Evolutionary conservation across 2,329 filamentous ascomycete genomes (phyloP).

Genomic region (Colletotrichum sp.): DNA sequence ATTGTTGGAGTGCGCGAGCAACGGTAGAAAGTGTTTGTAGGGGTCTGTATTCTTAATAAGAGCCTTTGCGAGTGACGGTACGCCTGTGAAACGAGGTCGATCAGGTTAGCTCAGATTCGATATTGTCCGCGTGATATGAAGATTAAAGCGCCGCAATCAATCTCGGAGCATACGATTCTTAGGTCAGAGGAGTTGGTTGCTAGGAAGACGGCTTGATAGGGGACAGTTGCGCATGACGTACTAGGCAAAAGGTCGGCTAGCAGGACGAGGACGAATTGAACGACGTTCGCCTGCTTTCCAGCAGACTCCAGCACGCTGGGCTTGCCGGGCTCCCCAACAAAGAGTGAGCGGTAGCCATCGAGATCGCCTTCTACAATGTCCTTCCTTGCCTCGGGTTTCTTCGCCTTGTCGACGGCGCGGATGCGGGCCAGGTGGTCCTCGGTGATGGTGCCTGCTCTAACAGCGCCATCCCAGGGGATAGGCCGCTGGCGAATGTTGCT

Average conservation of each 20-base stretch:
- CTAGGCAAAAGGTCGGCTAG: slow-evolving; percentile 76
- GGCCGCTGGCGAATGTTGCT: slow-evolving; percentile 96
- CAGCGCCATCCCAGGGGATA: slow-evolving; percentile 97
- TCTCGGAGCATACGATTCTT: background rate
- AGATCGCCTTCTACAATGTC: slow-evolving; percentile 82
- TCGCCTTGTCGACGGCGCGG: slow-evolving; percentile 94
- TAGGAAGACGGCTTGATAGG: background rate
- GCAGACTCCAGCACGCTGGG: slow-evolving; percentile 82
- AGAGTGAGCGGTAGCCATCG: slow-evolving; percentile 78
- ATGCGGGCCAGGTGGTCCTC: slow-evolving; percentile 95
- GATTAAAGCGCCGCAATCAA: background rate
- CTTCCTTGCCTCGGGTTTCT: slow-evolving; percentile 82
- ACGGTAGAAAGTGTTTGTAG: slow-evolving; percentile 82
- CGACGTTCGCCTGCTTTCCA: slow-evolving; percentile 84
- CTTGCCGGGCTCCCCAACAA: slow-evolving; percentile 77
- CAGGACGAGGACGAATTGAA: slow-evolving; percentile 94
- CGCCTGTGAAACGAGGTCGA: slow-evolving; percentile 58
- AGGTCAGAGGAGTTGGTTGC: background rate
- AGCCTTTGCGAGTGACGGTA: slow-evolving; percentile 77
- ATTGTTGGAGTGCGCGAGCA: slow-evolving; percentile 79
- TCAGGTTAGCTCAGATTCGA: background rate
- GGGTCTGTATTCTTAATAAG: slow-evolving; percentile 79
- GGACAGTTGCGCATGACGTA: background rate
- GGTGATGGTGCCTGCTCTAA: slow-evolving; percentile 90
- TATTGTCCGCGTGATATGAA: background rate